Evolutionary conservation across 2,329 filamentous ascomycete genomes (phyloP), one percentile per base, ranked within the genome.

Genomic region (Diaporthe helianthi): DNA sequence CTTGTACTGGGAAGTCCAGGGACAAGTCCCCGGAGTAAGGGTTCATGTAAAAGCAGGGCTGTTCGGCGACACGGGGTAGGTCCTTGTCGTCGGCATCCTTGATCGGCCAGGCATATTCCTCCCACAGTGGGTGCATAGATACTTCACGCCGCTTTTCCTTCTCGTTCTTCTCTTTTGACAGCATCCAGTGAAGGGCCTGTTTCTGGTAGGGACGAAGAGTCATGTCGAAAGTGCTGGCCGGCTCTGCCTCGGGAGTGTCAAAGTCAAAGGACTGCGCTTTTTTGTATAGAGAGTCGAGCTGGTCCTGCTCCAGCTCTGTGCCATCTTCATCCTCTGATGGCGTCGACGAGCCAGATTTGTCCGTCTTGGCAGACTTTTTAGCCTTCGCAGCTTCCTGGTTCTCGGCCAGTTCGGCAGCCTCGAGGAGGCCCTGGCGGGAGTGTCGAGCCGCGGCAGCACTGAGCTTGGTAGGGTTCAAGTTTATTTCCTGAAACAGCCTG

Each of bases 251-350:
- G 2, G 94, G 94, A 0, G 94, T 98, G 76, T 89, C 89, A 76
- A 99, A 98, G 78, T 99, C 96, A 75, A 98, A 98, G 0, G 93
- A 94, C 76, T 99, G 96, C 0, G 96, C 96, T 77, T 99, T 99
- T 76, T 92, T 93, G 80, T 99, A 99, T 1, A 99, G 81, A 0
- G 92, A 89, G 78, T 99, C 96, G 4, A 99, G 90, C 77, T 99
- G 96, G 75, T 97, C 94, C 78, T 98, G 93, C 76, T 98, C 94
- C 0, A 99, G 86, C 79, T 98, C 94, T 74, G 94, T 87, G 2
- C 94, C 94, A 44, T 98, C 94, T 74, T 98, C 94, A 0, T 84
- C 84, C 55, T 91, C 92, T 6, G 84, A 82, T 1, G 81, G 80
- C 0, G 90, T 82, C 1, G 83, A 86, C 0, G 90, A 89, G 0